Evolutionary conservation across 2,329 filamentous ascomycete genomes (phyloP), one percentile per base, ranked within the genome.

Genomic region (Neonectria faginata): DNA sequence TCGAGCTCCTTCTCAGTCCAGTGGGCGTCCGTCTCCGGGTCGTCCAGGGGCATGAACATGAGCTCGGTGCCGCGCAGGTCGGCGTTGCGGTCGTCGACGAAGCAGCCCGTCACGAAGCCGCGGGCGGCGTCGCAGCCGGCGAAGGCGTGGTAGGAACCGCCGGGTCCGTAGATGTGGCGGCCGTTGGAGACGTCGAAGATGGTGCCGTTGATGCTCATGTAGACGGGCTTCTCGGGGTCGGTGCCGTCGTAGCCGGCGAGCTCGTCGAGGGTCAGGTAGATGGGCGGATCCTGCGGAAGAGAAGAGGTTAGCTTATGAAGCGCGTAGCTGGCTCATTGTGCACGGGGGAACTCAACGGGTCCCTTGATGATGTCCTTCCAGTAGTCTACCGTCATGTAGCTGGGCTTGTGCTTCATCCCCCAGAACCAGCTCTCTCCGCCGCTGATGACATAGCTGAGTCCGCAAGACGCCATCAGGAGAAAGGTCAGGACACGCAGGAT

Each of bases 31-130:
- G 91, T 85, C 60, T 84, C 82, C 1, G 85, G 82, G 73, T 90
- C 84, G 76, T 91, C 88, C 36, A 88, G 72, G 2, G 89, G 89
- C 9, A 95, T 77, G 80, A 89, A 98, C 87, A 97, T 96, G 67
- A 90, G 86, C 81, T 98, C 96, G 5, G 93, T 91, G 50, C 96
- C 96, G 66, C 92, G 88, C 77, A 97, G 82, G 81, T 99, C 96
- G 3, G 92, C 86, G 2, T 90, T 96, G 33, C 90, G 84, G 83
- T 99, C 96, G 68, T 93, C 91, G 42, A 88, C 83, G 81, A 99
- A 99, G 79, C 96, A 99, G 18, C 93, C 93, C 2, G 96, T 98
- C 10, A 99, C 89, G 79, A 94, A 99, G 20, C 91, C 93, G 53
- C 96, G 91, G 14, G 92, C 89, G 36, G 95, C 94, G 79, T 99